A percentile compares a stretch with the other conserved stretches of the same genome.
Evolutionary conservation across 1,139 yeast species (phyloP).

Genomic region (Taphrina sp.): DNA sequence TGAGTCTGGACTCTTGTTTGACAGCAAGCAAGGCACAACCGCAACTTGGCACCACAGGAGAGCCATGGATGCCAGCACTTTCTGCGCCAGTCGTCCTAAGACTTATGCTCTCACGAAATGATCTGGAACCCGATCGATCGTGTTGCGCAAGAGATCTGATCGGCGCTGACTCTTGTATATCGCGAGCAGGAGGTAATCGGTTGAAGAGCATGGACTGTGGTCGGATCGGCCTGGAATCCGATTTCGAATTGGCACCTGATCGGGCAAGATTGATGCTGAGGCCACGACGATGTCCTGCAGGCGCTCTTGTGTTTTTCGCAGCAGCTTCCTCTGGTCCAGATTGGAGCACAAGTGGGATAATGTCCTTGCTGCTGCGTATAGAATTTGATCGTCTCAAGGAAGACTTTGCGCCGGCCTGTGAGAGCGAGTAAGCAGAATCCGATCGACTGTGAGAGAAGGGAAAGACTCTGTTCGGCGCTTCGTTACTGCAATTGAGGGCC

Average conservation of each 20-base stretch:
- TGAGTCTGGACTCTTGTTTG: neutral
- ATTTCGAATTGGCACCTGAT: neutral
- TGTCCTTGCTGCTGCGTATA: slow-evolving; percentile 12
- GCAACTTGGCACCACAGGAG: neutral
- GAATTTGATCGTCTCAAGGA: slow-evolving; percentile 2
- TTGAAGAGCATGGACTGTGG: slow-evolving; percentile 11
- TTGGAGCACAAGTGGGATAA: slow-evolving; percentile 12
- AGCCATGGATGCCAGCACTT: too few relatives aligned
- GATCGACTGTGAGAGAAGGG: slow-evolving; percentile 11
- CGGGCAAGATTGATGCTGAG: slow-evolving; percentile 9
- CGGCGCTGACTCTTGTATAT: too few relatives aligned
- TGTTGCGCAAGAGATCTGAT: too few relatives aligned
- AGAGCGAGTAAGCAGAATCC: slow-evolving; percentile 1
- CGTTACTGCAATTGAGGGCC: too few relatives aligned
- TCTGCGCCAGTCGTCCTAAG: neutral
- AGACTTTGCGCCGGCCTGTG: slow-evolving; percentile 10
- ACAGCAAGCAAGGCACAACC: neutral
- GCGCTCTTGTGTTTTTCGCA: neutral
- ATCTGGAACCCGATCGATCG: neutral
- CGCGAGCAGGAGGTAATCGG: neutral
- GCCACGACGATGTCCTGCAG: slow-evolving; percentile 9
- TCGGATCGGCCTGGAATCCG: neutral
- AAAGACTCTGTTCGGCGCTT: too few relatives aligned
- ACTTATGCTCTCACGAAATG: neutral
- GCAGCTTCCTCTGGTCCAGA: slow-evolving; percentile 5